Conservation (phyloP, 345 rosid species). For the Dimocarpus longan region DNA sequence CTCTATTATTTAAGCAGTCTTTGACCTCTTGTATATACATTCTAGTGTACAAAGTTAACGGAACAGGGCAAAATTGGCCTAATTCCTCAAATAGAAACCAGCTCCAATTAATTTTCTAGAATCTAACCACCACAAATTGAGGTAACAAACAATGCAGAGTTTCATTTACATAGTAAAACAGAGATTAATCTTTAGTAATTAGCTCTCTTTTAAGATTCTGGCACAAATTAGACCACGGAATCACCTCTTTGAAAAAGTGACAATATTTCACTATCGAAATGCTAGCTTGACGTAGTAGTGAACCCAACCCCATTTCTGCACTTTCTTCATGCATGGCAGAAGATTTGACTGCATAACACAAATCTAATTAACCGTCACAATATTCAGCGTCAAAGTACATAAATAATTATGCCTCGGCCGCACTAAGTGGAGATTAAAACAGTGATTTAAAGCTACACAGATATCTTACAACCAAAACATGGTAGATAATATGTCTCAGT, state of each 20-base stretch:
- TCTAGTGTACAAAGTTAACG: no score
- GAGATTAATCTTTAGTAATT: not conserved
- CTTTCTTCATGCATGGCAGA: not conserved
- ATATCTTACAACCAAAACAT: not conserved
- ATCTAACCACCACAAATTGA: not conserved
- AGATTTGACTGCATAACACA: not conserved
- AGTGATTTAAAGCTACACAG: not conserved
- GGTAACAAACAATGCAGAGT: not conserved
- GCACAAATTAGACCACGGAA: not conserved
- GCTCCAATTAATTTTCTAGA: no score
- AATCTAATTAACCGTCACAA: not conserved
- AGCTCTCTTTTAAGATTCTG: not conserved
- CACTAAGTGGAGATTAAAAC: slow-evolving; percentile 3
- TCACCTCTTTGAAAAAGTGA: not conserved
- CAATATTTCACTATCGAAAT: not conserved
- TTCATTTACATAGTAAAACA: not conserved
- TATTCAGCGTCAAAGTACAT: not conserved
- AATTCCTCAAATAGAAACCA: not conserved
- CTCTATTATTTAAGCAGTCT: no score
- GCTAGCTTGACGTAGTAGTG: not conserved
- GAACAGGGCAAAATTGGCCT: no score
- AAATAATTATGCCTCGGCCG: not conserved
- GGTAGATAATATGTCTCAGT: not conserved
- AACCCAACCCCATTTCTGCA: not conserved
- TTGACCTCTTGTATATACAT: no score